Percentiles rank a stretch among this genome's conserved stretches.
Evolutionary conservation across 1,284 basidiomycete genomes (phyloP).

Genomic region (Melampsora occidentalis): DNA sequence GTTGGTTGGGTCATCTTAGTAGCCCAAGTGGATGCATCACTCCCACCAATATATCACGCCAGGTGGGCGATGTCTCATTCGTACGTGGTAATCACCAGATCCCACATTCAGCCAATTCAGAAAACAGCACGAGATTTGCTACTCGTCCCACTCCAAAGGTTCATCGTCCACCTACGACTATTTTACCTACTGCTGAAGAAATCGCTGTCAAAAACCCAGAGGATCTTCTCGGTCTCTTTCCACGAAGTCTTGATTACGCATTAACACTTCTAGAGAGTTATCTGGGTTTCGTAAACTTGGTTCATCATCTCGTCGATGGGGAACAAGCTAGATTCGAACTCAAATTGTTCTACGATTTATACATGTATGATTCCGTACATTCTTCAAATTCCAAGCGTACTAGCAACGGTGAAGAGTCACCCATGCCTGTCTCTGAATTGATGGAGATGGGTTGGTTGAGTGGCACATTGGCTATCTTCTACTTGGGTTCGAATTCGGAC

Average conservation of each 20-base stretch:
- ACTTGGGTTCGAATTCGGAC: conserved; percentile 20
- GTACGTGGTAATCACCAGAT: background rate
- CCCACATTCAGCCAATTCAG: background rate
- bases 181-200: conserved; percentile 26
- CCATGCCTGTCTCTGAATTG: conserved; percentile 27
- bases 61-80: background rate
- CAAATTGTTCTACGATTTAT: conserved; percentile 31
- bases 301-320: conserved; percentile 42
- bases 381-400: background rate
- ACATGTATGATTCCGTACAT: background rate
- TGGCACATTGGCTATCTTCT: conserved; percentile 36
- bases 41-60: background rate
- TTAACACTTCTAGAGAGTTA: conserved; percentile 32
- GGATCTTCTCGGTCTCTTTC: conserved; percentile 32
- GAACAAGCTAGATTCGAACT: conserved; percentile 37
- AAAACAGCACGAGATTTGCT: background rate
- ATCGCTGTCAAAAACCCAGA: conserved; percentile 2
- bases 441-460: conserved; percentile 41
- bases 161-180: conserved; percentile 18
- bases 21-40: background rate
- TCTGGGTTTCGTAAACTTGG: conserved; percentile 30
- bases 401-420: background rate
- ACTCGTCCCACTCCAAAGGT: background rate
- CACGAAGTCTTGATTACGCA: conserved; percentile 23
- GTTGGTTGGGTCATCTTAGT: background rate